Evolutionary conservation across 2,329 filamentous ascomycete species (phyloP).

Genomic region (Graphium sp.): DNA sequence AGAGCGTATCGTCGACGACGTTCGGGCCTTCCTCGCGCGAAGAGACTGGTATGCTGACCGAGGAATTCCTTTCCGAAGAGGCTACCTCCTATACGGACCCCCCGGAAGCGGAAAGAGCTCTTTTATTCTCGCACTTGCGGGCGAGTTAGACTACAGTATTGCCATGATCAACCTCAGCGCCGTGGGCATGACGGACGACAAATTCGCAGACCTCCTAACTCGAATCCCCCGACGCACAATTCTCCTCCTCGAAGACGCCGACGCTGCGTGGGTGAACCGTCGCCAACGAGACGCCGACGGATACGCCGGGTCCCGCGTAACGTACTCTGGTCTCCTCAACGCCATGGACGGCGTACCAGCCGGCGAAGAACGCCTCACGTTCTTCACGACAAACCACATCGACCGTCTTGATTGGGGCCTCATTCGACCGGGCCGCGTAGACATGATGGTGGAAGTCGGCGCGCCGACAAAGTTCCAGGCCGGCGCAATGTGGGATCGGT

Average conservation of each 20-base stretch:
- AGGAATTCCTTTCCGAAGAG: conserved; percentile 83
- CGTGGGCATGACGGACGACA: conserved; percentile 76
- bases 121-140: conserved; percentile 88
- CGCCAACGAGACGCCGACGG: conserved; percentile 64
- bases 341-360: conserved; percentile 84
- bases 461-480: conserved; percentile 80
- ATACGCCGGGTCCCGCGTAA: conserved; percentile 76
- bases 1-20: conserved; percentile 63
- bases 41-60: conserved; percentile 84
- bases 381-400: conserved; percentile 88
- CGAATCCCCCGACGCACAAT: conserved; percentile 73
- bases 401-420: conserved; percentile 79
- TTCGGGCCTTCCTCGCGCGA: conserved; percentile 64
- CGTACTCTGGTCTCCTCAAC: conserved; percentile 81
- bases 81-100: conserved; percentile 77
- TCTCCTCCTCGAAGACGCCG: conserved; percentile 75
- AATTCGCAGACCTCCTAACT: conserved; percentile 70
- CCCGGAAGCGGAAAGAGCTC: conserved; percentile 89
- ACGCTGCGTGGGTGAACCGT: conserved; percentile 77
- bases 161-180: conserved; percentile 86
- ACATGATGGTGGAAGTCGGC: conserved; percentile 81
- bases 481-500: conserved; percentile 77
- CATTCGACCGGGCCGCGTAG: conserved; percentile 79
- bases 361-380: conserved; percentile 83
- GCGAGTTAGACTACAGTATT: conserved; percentile 83